phyloP scores from a whole-genome alignment of 768 basidiomycete genomes.

The Pulveroboletus ravenelii region DNA sequence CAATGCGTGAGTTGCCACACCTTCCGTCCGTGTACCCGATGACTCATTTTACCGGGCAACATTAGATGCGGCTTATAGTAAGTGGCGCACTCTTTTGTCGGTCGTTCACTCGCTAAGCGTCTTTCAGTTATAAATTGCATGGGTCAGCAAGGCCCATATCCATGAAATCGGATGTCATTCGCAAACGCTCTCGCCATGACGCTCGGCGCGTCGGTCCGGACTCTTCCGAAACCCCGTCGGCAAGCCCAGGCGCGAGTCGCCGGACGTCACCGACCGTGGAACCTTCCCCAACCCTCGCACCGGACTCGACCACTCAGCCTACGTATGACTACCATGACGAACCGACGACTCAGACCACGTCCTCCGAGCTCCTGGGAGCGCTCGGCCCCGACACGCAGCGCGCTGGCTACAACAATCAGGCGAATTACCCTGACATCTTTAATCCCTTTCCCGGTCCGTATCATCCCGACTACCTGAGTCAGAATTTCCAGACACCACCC shows the following conservation, averaged over 20 bases:
- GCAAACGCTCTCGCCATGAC: constrained; percentile 81
- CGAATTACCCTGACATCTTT: constrained; percentile 34
- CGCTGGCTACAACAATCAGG: constrained; percentile 23
- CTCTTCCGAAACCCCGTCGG: constrained; percentile 65
- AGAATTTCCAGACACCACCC: constrained; percentile 41
- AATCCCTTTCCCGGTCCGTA: constrained; percentile 66
- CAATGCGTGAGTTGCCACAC: constrained; percentile 69
- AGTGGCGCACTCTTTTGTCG: constrained; percentile 25
- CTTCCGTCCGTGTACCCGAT: constrained; percentile 3
- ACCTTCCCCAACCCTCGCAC: constrained; percentile 60
- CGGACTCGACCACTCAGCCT: constrained; percentile 63
- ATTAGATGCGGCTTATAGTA: constrained; percentile 73
- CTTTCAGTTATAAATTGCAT: constrained; percentile 67
- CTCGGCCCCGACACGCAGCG: constrained; percentile 33
- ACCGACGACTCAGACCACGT: constrained; percentile 31
- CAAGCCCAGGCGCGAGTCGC: constrained; percentile 68
- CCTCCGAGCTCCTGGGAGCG: constrained; percentile 52
- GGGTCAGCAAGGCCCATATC: constrained; percentile 83
- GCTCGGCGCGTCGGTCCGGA: constrained; percentile 54
- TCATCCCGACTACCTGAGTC: constrained; percentile 65
- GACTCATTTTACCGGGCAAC: constrained; percentile 8
- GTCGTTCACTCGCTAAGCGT: constrained; percentile 6
- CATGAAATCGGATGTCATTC: constrained; percentile 89
- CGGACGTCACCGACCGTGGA: constrained; percentile 64
- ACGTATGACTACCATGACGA: constrained; percentile 50